Percentiles rank a stretch among this genome's conserved stretches.
Evolutionary conservation across 352 stramenopile genomes (phyloP).

Genomic region (Globisporangium polare): DNA sequence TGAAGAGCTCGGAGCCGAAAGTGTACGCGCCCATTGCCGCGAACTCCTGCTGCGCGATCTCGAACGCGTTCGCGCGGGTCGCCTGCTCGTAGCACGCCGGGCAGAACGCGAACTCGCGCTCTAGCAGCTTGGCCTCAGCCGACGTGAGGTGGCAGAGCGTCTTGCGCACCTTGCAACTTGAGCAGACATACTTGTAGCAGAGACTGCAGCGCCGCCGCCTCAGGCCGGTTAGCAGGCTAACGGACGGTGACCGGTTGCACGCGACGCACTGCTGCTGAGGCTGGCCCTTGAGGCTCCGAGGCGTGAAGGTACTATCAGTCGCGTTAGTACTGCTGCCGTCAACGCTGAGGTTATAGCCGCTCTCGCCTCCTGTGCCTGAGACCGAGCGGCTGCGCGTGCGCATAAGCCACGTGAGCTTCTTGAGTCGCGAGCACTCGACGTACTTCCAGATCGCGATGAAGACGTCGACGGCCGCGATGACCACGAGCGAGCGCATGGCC

Average conservation of each 20-base stretch:
- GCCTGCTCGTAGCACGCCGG: background rate
- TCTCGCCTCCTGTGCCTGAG: background rate
- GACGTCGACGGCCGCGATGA: conserved; percentile 26
- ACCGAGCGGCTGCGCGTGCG: background rate
- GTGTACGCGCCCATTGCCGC: background rate
- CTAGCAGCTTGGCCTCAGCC: background rate
- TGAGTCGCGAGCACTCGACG: conserved; percentile 2
- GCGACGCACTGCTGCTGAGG: conserved; percentile 3
- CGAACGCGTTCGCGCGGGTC: background rate
- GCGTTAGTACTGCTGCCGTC: background rate
- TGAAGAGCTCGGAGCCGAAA: conserved; percentile 5
- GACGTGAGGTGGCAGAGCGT: conserved; percentile 3
- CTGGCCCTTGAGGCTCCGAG: background rate
- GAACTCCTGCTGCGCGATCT: conserved; percentile 7
- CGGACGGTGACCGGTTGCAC: background rate
- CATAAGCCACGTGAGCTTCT: conserved; percentile 18
- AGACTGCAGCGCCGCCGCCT: conserved; percentile 6
- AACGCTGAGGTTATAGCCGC: background rate
- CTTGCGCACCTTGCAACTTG: conserved; percentile 5
- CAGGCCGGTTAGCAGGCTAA: conserved; percentile 4
- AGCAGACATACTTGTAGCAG: conserved; percentile 12
- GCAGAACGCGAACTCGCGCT: conserved; percentile 10
- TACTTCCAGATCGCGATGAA: conserved; percentile 22
- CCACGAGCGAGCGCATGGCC: conserved; percentile 22
- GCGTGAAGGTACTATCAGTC: background rate